phyloP scores from a whole-genome alignment of 73 alveolate genomes.

The Durusdinium trenchii region DNA sequence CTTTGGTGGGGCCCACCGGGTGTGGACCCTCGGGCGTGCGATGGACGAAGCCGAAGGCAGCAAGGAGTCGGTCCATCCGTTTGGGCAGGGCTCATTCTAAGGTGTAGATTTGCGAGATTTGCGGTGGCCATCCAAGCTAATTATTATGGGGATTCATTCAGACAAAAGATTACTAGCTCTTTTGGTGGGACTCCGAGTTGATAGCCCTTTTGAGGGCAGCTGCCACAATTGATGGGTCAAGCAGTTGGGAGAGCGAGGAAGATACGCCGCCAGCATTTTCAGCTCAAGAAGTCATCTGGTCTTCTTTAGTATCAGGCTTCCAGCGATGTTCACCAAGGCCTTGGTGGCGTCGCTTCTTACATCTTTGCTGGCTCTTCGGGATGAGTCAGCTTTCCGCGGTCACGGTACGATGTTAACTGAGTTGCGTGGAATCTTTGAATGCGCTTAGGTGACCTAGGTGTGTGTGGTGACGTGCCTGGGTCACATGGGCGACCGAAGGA shows the following conservation, averaged over 20 bases:
- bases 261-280: too few relatives aligned
- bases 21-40: background rate
- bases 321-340: background rate
- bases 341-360: constrained; percentile 30
- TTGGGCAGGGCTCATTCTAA: background rate
- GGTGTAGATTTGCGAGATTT: background rate
- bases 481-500: too few relatives aligned
- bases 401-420: too few relatives aligned
- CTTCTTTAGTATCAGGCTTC: background rate
- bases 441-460: too few relatives aligned
- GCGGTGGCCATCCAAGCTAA: background rate
- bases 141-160: background rate
- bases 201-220: too few relatives aligned
- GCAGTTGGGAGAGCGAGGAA: too few relatives aligned
- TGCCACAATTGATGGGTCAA: too few relatives aligned
- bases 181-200: too few relatives aligned
- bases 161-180: too few relatives aligned
- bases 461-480: too few relatives aligned
- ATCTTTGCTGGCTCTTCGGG: constrained; percentile 13
- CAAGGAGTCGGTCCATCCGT: background rate
- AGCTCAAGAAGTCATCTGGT: too few relatives aligned
- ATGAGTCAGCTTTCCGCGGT: background rate
- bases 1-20: constrained; percentile 88
- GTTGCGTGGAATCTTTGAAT: too few relatives aligned
- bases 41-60: background rate